Conservation (phyloP, 371 early-diverging fungal genomes). For the Syncephalastrum monosporum region DNA sequence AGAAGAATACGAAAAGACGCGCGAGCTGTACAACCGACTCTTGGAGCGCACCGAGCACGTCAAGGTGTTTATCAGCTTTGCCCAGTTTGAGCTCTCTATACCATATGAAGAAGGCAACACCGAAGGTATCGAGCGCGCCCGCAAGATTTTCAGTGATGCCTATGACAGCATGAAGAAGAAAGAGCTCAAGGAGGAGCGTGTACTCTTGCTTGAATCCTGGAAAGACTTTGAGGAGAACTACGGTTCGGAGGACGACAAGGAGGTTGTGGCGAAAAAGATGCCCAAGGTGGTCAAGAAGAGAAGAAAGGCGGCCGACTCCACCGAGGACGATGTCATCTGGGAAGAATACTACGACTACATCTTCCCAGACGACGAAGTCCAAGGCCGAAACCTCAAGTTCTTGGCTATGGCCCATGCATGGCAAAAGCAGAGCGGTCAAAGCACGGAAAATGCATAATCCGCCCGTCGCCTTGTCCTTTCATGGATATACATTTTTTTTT, state of each 20-base stretch:
- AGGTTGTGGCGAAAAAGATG: slow-evolving; percentile 68
- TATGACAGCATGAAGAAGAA: slow-evolving; percentile 69
- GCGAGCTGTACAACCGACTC: slow-evolving; percentile 82
- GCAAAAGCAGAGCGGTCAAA: slow-evolving; percentile 44
- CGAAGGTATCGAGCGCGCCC: slow-evolving; percentile 56
- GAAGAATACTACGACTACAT: slow-evolving; percentile 98
- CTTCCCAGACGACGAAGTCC: slow-evolving; percentile 90
- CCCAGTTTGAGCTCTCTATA: slow-evolving; percentile 82
- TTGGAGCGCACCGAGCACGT: slow-evolving; percentile 89
- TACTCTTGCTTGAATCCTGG: slow-evolving; percentile 90
- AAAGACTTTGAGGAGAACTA: slow-evolving; percentile 81
- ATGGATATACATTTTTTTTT: too few species aligned
- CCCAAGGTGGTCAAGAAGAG: slow-evolving; percentile 92
- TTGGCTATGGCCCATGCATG: slow-evolving; percentile 91
- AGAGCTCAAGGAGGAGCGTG: slow-evolving; percentile 77
- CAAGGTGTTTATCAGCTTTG: slow-evolving; percentile 96
- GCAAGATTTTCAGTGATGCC: slow-evolving; percentile 75
- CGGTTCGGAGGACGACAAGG: slow-evolving; percentile 56
- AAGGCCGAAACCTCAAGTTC: slow-evolving; percentile 84
- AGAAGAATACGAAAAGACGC: slow-evolving; percentile 76
- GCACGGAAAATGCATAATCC: too few species aligned
- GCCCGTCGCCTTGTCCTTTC: too few species aligned
- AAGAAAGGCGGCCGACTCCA: slow-evolving; percentile 58
- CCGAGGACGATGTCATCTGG: slow-evolving; percentile 66
- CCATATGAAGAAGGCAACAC: slow-evolving; percentile 47